Percentiles rank a stretch among this genome's conserved stretches.
These are phyloP conservation scores for Alternaria ventricosa DNA, from an alignment of 2,329 filamentous ascomycete genomes.

Conservation along the genomic window DNA sequence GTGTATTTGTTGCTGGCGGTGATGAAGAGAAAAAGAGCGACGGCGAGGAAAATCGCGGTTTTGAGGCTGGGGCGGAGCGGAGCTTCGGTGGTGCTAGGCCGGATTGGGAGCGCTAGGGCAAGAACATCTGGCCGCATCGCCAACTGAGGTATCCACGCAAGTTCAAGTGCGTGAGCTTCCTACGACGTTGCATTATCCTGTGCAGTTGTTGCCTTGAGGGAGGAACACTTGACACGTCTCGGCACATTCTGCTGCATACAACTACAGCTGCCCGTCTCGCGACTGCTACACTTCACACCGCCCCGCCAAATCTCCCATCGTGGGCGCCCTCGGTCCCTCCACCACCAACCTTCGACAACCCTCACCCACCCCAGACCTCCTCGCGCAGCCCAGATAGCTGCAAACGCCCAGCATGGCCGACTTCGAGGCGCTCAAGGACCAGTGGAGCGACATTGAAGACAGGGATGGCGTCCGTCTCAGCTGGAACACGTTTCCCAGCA, in stretches of 20 bases:
- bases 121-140: slow-evolving; percentile 22
- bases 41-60: slow-evolving; percentile 43
- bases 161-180: slow-evolving; percentile 19
- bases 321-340: slow-evolving; percentile 40
- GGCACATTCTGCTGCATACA: not conserved
- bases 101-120: slow-evolving; percentile 16
- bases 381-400: not conserved
- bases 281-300: slow-evolving; percentile 18
- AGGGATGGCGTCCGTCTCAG: slow-evolving; percentile 93
- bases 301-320: slow-evolving; percentile 38
- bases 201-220: slow-evolving; percentile 17
- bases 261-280: slow-evolving; percentile 9
- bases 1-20: slow-evolving; percentile 65
- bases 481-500: slow-evolving; percentile 99
- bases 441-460: slow-evolving; percentile 96
- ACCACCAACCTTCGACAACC: slow-evolving; percentile 28
- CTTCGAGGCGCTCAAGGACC: slow-evolving; percentile 90
- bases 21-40: slow-evolving; percentile 53
- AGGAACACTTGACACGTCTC: slow-evolving; percentile 13
- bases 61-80: slow-evolving; percentile 21
- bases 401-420: slow-evolving; percentile 68
- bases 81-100: slow-evolving; percentile 31
- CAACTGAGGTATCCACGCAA: slow-evolving; percentile 13
- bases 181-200: slow-evolving; percentile 33
- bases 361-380: slow-evolving; percentile 14